phyloP scores from a whole-genome alignment of 2,329 filamentous ascomycete genomes.

The Colletotrichum kahawae region DNA sequence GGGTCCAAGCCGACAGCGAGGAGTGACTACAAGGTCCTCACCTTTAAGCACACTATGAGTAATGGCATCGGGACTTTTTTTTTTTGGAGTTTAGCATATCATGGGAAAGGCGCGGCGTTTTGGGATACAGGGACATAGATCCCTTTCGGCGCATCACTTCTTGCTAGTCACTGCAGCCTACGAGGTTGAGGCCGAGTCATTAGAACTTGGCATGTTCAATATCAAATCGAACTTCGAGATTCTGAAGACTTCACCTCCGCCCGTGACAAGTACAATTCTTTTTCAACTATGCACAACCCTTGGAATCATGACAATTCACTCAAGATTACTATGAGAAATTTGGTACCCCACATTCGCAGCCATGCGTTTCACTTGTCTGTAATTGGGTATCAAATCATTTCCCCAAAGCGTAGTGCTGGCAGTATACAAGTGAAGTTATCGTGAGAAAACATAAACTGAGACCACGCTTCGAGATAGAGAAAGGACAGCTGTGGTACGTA shows the following conservation, averaged over 20 bases:
- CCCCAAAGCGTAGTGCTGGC: neutral
- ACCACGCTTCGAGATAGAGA: too few species aligned
- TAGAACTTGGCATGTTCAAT: neutral
- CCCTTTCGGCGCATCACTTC: neutral
- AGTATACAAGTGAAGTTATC: neutral
- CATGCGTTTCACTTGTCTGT: too few species aligned
- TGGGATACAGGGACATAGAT: neutral
- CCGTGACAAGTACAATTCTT: too few species aligned
- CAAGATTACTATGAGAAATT: too few species aligned
- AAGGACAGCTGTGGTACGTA: neutral
- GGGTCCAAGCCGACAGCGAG: slow-evolving; percentile 73
- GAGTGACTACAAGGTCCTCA: slow-evolving; percentile 40
- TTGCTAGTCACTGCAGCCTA: neutral
- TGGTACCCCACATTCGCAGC: too few species aligned
- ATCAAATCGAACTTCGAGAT: neutral
- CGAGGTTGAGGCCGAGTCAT: neutral
- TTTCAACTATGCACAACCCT: too few species aligned
- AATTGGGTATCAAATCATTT: too few species aligned
- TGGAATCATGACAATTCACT: too few species aligned
- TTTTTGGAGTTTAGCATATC: slow-evolving; percentile 17
- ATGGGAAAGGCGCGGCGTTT: slow-evolving; percentile 6
- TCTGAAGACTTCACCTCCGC: neutral
- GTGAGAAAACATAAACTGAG: neutral
- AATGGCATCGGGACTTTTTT: neutral
- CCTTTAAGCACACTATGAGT: slow-evolving; percentile 12